Evolutionary conservation across 1,139 yeast genomes (phyloP), one percentile per base, ranked within the genome.

Genomic region (Pichia sp.): DNA sequence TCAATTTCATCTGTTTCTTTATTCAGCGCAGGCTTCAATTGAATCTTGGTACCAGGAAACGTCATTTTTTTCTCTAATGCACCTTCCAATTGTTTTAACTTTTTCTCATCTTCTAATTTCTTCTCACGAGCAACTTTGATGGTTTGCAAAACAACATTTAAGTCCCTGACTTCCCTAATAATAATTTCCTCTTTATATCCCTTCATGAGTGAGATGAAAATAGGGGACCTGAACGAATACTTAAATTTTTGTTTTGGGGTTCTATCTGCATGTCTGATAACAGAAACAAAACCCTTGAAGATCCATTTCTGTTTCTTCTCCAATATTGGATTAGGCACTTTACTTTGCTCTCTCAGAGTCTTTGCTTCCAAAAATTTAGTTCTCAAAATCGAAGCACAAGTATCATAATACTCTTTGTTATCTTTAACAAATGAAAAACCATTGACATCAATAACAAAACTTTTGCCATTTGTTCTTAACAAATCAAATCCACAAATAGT

Each of bases 211-310:
- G 95, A 89, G 51, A 90, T 85, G 65, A 95, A 95, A 11, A 90
- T 78, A 11, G 90, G 92, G 1, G 95, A 85, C 63, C 87, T 85
- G 75, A 95, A 95, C 0, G 97, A 90, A 70, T 90, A 95, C 68
- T 95, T 95, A 75, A 95, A 90, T 69, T 95, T 95, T 72, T 95
- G 99, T 68, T 95, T 95, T n/a, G 99, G 99, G 0, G 99, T 95
- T 69, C 99, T 82, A 69, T 95, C 99, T 4, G 99, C 99, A 71
- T 95, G 99, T 65, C 99, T 82, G 54, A 95, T 86, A 38, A 93
- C 96, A 34, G 87, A 81, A 8, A 93, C 96, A 73, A 88, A 76
- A 8, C 98, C 98, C 70, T 95, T 95, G 70, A 93, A 86, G 4
- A 88, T 90, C 99, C 99, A 95, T 70, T 93, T 93, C 68, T 92